Conservation (phyloP, 164 flowering plant species). For the Protea cynaroides region DNA sequence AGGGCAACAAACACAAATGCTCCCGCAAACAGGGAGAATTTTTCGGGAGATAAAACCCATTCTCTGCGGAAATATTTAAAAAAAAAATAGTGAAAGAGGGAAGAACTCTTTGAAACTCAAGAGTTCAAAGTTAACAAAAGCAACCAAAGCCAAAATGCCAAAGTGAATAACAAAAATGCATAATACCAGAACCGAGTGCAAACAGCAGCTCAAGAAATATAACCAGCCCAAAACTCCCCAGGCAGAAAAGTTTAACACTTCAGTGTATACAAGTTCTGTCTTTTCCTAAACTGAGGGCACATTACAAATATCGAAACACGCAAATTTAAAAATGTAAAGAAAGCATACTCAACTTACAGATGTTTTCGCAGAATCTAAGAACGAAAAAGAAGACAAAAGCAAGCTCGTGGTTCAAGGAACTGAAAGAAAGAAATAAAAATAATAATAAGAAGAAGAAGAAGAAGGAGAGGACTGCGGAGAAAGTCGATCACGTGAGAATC, state of each 20-base stretch:
- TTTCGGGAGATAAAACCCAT: slow-evolving; percentile 92
- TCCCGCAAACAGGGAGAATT: slow-evolving; percentile 81
- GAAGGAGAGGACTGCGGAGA: background rate
- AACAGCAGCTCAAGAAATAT: background rate
- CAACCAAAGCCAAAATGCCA: background rate
- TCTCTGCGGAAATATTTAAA: slow-evolving; percentile 21
- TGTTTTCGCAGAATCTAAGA: background rate
- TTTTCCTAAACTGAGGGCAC: slow-evolving; percentile 3
- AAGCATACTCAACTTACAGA: slow-evolving; percentile 12
- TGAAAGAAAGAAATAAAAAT: background rate
- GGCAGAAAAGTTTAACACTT: background rate
- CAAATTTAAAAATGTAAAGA: background rate
- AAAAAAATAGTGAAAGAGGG: background rate
- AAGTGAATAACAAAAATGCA: background rate
- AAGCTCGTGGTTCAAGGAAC: slow-evolving; percentile 1
- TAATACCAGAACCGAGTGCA: background rate
- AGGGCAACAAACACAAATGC: slow-evolving; percentile 91
- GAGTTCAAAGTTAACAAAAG: background rate
- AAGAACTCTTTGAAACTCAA: background rate
- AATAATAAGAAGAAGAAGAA: too few species aligned
- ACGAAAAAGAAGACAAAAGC: slow-evolving; percentile 7
- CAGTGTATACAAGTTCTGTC: background rate
- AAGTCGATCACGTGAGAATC: slow-evolving; percentile 14
- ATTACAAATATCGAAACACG: background rate
- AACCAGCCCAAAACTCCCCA: slow-evolving; percentile 1